Base-by-base conservation (phyloP, 2,329 filamentous ascomycete genomes). In the Aspergillus piperis region DNA sequence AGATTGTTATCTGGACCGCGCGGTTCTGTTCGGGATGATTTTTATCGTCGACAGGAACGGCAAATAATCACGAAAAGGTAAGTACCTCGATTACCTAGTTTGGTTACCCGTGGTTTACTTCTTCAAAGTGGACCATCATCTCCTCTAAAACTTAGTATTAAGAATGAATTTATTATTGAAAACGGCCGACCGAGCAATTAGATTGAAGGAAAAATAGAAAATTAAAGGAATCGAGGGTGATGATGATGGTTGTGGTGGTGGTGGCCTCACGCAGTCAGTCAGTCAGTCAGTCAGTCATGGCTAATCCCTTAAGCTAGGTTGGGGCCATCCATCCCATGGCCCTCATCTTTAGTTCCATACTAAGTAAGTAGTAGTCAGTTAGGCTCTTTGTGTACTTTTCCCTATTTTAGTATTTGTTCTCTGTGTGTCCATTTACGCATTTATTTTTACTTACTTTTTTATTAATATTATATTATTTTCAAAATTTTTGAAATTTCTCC, bases 1-100 rank as follows among this genome's bases (percentile, higher is more conserved):
- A 71, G 67, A 64, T 63, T 65, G 56, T 30, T 60, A 67, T 62
- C 64, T 63, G 53, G 55, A 62, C 64, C 55, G 58, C 47, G 47
- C 47, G 47, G 47, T 50, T 50, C 25, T 50, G 47, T 50, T 11
- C 47, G 30, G 25, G n/a, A 50, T 50, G 41, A 44, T 44, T 13
- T 32, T 21, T 21, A 44, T 44, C 41, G 19, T 44, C 41, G 41
- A 44, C 41, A 44, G 41, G 41, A 44, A 44, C 41, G 41, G 41
- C 13, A 44, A 44, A 44, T 13, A 19, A 44, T 23, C 10, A 15
- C 15, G 1, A 23, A 36, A 36, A 36, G 10, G 32, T 32, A 10
- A 32, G 8, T 10, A 32, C 30, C 8, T 32, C 30, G 8, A 32
- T 32, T 32, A 32, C 10, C 30, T 32, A 32, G 8, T 32, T 32